These are phyloP conservation scores for Nakazawaea peltata DNA, from an alignment of 805 yeast genomes.

Conservation along the genomic window DNA sequence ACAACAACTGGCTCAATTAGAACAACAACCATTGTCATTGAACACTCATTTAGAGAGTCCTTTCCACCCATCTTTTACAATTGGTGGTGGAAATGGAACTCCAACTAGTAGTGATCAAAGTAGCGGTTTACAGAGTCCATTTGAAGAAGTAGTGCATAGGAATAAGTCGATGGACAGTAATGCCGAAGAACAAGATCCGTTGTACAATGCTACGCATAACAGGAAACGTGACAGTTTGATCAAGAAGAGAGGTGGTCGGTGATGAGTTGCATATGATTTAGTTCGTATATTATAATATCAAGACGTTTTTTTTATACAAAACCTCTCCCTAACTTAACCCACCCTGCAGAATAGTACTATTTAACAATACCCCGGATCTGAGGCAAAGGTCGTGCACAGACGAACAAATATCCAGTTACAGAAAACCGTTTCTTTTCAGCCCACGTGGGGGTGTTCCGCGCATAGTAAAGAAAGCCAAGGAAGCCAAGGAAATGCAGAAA, in stretches of 20 bases:
- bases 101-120: neutral
- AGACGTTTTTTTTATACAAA: too few relatives aligned
- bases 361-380: too few relatives aligned
- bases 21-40: neutral
- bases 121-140: constrained; percentile 8
- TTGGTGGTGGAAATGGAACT: neutral
- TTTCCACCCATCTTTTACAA: constrained; percentile 7
- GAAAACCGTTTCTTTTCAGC: too few relatives aligned
- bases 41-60: constrained; percentile 7
- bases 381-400: too few relatives aligned
- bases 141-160: constrained; percentile 1
- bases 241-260: constrained; percentile 28
- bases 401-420: too few relatives aligned
- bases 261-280: neutral
- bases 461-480: too few relatives aligned
- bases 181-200: constrained; percentile 15
- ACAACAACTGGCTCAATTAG: constrained; percentile 6
- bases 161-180: constrained; percentile 1
- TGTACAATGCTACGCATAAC: constrained; percentile 37
- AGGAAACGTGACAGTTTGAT: constrained; percentile 46
- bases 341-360: too few relatives aligned
- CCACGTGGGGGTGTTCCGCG: too few relatives aligned
- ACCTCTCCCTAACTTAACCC: too few relatives aligned
- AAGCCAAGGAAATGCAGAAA: too few relatives aligned
- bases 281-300: too few relatives aligned